phyloP scores from a whole-genome alignment of 2,329 filamentous ascomycete genomes.

The Pseudogymnoascus sp. region DNA sequence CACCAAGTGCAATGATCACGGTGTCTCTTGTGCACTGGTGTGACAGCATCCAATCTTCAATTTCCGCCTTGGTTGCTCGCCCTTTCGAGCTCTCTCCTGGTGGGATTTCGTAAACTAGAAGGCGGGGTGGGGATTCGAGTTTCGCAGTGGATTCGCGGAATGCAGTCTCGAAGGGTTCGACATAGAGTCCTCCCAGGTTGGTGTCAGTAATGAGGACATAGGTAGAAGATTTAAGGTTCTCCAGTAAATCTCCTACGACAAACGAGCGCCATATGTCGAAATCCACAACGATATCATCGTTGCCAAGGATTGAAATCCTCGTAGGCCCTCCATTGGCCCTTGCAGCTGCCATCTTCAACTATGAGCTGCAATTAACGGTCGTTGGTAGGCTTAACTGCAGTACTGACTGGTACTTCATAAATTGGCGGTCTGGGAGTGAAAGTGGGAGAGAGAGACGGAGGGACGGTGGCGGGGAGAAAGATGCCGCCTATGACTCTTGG shows the following conservation, averaged over 20 bases:
- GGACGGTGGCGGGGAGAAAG: background rate
- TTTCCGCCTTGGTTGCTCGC: constrained; percentile 83
- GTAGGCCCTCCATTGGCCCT: constrained; percentile 33
- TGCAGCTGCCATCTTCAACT: constrained; percentile 7
- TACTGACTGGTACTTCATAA: constrained; percentile 8
- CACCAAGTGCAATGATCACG: constrained; percentile 86
- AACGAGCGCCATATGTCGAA: constrained; percentile 82
- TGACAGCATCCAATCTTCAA: constrained; percentile 94
- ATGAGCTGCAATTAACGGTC: constrained; percentile 7
- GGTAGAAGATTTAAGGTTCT: constrained; percentile 71
- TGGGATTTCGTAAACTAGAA: constrained; percentile 78
- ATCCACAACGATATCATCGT: constrained; percentile 84
- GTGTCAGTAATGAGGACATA: constrained; percentile 97
- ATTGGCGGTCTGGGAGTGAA: background rate
- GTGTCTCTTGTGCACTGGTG: constrained; percentile 92
- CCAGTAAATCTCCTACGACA: constrained; percentile 71
- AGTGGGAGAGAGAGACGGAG: background rate
- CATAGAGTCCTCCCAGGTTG: constrained; percentile 74
- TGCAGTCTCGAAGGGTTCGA: constrained; percentile 61
- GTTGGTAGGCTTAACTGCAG: constrained; percentile 8
- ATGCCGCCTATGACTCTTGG: constrained; percentile 8
- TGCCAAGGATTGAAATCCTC: constrained; percentile 72
- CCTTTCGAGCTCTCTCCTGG: constrained; percentile 93
- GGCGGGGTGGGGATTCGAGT: constrained; percentile 45
- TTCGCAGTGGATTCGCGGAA: constrained; percentile 44